A percentile compares a stretch with the other conserved stretches of the same genome.
Conservation (phyloP, 768 basidiomycete genomes). For the Termitomyces sp. region DNA sequence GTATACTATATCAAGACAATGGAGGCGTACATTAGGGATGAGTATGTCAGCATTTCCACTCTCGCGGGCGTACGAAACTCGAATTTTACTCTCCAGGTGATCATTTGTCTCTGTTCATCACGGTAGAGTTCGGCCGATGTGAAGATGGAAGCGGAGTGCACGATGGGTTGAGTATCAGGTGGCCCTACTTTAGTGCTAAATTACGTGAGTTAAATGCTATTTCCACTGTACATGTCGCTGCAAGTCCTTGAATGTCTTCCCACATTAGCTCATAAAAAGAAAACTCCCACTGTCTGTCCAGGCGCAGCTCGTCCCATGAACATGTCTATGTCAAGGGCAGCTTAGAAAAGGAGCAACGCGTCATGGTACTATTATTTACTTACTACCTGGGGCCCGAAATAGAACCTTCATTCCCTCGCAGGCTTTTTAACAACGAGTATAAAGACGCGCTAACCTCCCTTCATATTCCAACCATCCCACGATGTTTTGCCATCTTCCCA, state of each 20-base stretch:
- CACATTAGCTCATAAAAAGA: no score
- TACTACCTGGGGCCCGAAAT: background rate
- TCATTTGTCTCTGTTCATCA: no score
- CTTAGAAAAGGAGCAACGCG: background rate
- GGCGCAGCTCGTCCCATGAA: background rate
- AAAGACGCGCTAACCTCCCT: background rate
- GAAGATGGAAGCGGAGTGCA: no score
- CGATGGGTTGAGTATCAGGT: no score
- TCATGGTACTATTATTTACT: background rate
- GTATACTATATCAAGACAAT: no score
- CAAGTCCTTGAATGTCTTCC: background rate
- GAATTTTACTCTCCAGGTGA: no score
- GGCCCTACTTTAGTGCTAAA: no score
- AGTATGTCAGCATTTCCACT: no score
- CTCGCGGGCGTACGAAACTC: no score
- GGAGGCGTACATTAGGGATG: no score
- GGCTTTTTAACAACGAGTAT: background rate
- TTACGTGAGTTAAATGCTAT: background rate
- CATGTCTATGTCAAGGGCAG: background rate
- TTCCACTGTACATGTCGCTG: background rate
- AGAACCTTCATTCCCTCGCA: background rate
- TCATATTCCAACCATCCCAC: background rate
- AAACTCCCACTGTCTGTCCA: background rate
- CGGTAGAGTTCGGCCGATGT: no score
- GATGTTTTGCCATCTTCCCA: background rate